Conservation (phyloP, 192 early-diverging fungal species). For the Backusella australiensis region DNA sequence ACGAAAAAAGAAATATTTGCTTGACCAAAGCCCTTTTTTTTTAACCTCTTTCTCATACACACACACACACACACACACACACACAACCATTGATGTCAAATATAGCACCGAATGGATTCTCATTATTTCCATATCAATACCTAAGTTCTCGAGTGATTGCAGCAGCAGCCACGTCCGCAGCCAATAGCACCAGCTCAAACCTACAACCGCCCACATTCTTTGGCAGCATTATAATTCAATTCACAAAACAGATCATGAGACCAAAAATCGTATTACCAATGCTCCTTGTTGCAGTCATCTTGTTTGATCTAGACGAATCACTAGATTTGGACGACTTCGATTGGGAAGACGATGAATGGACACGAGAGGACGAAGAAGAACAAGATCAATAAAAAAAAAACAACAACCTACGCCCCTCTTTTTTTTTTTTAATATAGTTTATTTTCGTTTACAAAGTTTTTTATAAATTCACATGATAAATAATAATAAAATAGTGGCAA, state of each 20-base stretch:
- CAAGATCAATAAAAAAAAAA: background rate
- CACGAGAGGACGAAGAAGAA: background rate
- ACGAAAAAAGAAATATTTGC: background rate
- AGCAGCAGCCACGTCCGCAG: constrained; percentile 1
- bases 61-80: background rate
- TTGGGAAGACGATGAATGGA: constrained; percentile 21
- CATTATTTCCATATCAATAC: constrained; percentile 12
- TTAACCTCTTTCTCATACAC: background rate
- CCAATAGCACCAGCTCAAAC: background rate
- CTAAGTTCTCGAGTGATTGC: constrained; percentile 11
- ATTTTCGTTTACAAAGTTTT: background rate
- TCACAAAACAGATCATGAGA: constrained; percentile 27
- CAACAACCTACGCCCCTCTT: background rate
- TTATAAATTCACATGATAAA: constrained; percentile 1
- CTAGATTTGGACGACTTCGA: constrained; percentile 33
- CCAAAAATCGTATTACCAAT: constrained; percentile 26
- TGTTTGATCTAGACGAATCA: constrained; percentile 34
- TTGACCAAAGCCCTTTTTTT: background rate
- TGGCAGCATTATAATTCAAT: constrained; percentile 27
- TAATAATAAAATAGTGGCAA: background rate
- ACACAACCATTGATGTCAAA: background rate
- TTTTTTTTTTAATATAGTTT: background rate
- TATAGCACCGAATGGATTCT: background rate
- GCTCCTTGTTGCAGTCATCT: constrained; percentile 23
- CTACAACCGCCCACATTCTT: constrained; percentile 14